A percentile compares a stretch with the other conserved stretches of the same genome.
Evolutionary conservation across 1,284 basidiomycete species (phyloP).

Genomic region (Tylopilus sp.): DNA sequence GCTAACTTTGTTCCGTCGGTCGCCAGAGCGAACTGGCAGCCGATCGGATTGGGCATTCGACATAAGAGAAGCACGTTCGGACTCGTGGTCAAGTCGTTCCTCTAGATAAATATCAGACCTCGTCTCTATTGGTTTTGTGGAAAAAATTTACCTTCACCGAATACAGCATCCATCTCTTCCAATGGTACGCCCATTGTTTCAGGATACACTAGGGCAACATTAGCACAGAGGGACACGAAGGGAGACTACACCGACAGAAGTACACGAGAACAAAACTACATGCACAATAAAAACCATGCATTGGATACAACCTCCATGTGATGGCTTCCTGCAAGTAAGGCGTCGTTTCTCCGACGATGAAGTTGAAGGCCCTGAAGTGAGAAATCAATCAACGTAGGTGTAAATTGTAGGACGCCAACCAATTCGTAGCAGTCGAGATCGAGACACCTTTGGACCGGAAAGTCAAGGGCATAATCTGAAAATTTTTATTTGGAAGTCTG

Average conservation of each 20-base stretch:
- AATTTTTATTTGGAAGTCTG: constrained; percentile 8
- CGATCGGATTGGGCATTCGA: constrained; percentile 39
- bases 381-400: constrained; percentile 32
- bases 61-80: constrained; percentile 61
- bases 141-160: constrained; percentile 62
- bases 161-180: constrained; percentile 82
- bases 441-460: constrained; percentile 95
- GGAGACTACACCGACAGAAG: constrained; percentile 52
- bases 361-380: constrained; percentile 76
- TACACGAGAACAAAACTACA: constrained; percentile 84
- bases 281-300: constrained; percentile 94
- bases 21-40: constrained; percentile 30
- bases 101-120: constrained; percentile 38
- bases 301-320: constrained; percentile 90
- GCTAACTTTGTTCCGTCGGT: constrained; percentile 25
- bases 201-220: constrained; percentile 59
- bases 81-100: constrained; percentile 68
- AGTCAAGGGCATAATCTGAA: constrained; percentile 85
- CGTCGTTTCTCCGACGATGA: constrained; percentile 85
- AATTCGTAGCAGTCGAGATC: constrained; percentile 79
- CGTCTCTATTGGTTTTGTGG: neutral
- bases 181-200: constrained; percentile 77
- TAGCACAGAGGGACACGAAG: neutral
- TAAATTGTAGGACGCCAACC: constrained; percentile 17
- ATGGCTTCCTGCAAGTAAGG: constrained; percentile 89